A percentile compares a stretch with the other conserved stretches of the same genome.
phyloP scores from a whole-genome alignment of 805 yeast species.

The Candida ponderosae region DNA sequence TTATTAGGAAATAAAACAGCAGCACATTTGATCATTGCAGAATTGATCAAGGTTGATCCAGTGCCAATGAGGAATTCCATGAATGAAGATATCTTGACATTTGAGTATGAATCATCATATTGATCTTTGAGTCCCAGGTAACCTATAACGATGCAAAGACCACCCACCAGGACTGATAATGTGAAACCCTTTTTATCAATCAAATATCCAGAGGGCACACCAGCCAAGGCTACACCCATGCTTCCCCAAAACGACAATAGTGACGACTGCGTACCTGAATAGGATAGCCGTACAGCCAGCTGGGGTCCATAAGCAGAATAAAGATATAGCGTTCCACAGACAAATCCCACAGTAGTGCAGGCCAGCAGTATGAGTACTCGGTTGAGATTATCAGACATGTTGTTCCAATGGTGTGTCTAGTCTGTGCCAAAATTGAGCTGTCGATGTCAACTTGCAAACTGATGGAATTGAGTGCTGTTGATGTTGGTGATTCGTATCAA shows the following conservation, averaged over 20 bases:
- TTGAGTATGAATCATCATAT: constrained; percentile 31
- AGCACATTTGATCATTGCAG: constrained; percentile 65
- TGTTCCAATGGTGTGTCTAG: too few relatives aligned
- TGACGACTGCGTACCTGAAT: constrained; percentile 58
- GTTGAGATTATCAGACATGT: too few relatives aligned
- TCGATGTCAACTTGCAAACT: too few relatives aligned
- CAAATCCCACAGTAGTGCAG: constrained; percentile 34
- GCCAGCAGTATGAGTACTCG: constrained; percentile 4
- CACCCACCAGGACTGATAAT: constrained; percentile 43
- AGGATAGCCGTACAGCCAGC: constrained; percentile 46
- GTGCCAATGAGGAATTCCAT: constrained; percentile 51
- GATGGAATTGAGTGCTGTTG: too few relatives aligned
- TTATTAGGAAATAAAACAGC: constrained; percentile 60
- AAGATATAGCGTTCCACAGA: constrained; percentile 68
- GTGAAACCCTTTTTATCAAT: constrained; percentile 61
- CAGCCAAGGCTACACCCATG: constrained; percentile 52
- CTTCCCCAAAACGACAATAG: constrained; percentile 61
- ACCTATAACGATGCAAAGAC: constrained; percentile 40
- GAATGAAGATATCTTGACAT: constrained; percentile 32
- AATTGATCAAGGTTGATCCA: constrained; percentile 61
- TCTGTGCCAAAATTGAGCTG: too few relatives aligned
- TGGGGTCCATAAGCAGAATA: constrained; percentile 79
- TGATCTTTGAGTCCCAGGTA: constrained; percentile 49
- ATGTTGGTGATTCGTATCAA: too few relatives aligned
- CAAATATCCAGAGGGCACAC: constrained; percentile 60